A percentile compares a stretch with the other conserved stretches of the same genome.
Conservation (phyloP, 164 flowering plant species). For the Vitis riparia region DNA sequence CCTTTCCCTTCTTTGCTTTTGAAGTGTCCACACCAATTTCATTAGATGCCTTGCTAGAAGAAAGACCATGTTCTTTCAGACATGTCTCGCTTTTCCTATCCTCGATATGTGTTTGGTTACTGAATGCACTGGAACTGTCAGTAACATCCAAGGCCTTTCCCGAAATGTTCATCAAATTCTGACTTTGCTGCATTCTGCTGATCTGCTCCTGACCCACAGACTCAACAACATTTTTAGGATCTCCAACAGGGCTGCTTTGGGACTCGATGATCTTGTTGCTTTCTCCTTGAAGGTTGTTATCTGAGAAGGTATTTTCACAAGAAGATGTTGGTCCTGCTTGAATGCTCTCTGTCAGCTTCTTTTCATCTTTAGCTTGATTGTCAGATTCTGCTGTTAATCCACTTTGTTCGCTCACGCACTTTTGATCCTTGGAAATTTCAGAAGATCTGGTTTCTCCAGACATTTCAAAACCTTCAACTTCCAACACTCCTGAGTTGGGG, state of each 20-base stretch:
- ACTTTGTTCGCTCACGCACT: conserved; percentile 15
- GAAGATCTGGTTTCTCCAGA: conserved; percentile 24
- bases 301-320: conserved; percentile 8
- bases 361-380: conserved; percentile 16
- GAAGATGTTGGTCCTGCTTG: conserved; percentile 15
- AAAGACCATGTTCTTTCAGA: conserved; percentile 7
- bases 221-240: conserved; percentile 4
- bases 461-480: conserved; percentile 19
- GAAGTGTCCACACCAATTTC: conserved; percentile 13
- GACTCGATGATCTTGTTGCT: neutral
- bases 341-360: neutral
- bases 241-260: conserved; percentile 1
- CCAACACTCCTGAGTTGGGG: conserved; percentile 13
- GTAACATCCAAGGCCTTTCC: conserved; percentile 17
- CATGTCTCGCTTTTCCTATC: conserved; percentile 12
- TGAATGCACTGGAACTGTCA: conserved; percentile 16
- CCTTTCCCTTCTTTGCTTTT: conserved; percentile 34
- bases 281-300: conserved; percentile 19
- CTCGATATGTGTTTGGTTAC: conserved; percentile 6
- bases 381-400: conserved; percentile 23
- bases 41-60: conserved; percentile 17
- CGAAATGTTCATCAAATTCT: conserved; percentile 2
- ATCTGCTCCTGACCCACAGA: conserved; percentile 13
- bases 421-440: conserved; percentile 10
- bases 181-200: conserved; percentile 16